Evolutionary conservation across 139 green algal species (phyloP).

Genomic region (Chlorella ohadii): DNA sequence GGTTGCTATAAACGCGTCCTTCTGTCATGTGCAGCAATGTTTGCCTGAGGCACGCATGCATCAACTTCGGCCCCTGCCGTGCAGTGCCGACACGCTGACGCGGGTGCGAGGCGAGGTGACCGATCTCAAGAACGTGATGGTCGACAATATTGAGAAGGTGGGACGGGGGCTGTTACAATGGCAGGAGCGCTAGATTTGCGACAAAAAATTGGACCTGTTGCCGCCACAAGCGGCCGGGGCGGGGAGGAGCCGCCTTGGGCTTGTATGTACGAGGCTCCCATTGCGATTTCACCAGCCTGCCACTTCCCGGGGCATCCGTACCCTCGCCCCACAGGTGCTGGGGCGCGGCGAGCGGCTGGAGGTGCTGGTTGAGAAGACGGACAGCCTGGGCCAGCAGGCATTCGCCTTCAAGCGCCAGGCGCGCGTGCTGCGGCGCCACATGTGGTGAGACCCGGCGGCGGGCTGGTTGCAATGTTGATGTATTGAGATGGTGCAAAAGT

Average conservation of each 20-base stretch:
- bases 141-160: conserved; percentile 92
- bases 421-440: conserved; percentile 57
- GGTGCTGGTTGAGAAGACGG: conserved; percentile 95
- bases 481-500: no score
- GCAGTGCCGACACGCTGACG: conserved; percentile 17
- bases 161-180: not conserved
- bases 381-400: conserved; percentile 72
- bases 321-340: conserved; percentile 73
- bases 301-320: not conserved
- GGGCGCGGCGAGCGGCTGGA: conserved; percentile 94
- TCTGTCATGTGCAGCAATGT: no score
- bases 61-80: no score
- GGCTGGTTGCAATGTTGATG: no score
- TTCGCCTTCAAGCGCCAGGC: conserved; percentile 84
- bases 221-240: no score
- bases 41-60: no score
- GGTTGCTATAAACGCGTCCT: no score
- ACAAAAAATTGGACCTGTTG: no score
- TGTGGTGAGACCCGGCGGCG: conserved; percentile 62
- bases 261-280: no score
- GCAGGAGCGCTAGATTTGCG: no score
- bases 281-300: not conserved
- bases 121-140: conserved; percentile 90
- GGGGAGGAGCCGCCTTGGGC: no score
- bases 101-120: conserved; percentile 74